These are phyloP conservation scores for Microbotryum scabiosae DNA, from an alignment of 1,284 basidiomycete genomes.

Conservation along the genomic window DNA sequence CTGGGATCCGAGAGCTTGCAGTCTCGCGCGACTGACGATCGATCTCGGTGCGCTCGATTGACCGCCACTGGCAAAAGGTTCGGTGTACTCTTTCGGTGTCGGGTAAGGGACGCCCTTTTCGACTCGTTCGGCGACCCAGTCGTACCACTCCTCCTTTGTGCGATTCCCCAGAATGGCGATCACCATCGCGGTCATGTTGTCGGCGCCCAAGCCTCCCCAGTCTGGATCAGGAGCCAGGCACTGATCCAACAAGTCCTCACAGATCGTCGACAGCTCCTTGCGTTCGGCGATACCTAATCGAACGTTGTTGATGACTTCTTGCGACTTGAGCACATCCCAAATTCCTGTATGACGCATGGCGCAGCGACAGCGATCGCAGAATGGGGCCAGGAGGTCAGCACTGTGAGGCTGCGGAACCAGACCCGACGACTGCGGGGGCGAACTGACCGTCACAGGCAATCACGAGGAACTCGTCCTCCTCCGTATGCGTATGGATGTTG, in stretches of 20 bases:
- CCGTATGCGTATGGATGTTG: conserved; percentile 64
- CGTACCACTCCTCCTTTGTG: conserved; percentile 85
- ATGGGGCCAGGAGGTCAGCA: neutral
- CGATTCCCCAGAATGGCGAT: conserved; percentile 79
- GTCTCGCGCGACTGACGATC: neutral
- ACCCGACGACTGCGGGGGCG: too few relatives aligned
- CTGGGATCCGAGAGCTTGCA: conserved; percentile 8
- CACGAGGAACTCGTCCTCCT: conserved; percentile 92
- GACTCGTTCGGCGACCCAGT: conserved; percentile 80
- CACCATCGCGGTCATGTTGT: conserved; percentile 97
- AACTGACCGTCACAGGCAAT: conserved; percentile 87
- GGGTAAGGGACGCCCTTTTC: conserved; percentile 60
- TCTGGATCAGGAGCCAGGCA: conserved; percentile 92
- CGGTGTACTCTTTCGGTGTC: conserved; percentile 60
- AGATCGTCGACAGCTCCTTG: conserved; percentile 68
- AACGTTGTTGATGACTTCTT: conserved; percentile 85
- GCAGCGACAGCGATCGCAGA: conserved; percentile 4
- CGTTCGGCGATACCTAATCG: conserved; percentile 74
- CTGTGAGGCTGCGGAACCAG: too few relatives aligned
- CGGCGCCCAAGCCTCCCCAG: conserved; percentile 90
- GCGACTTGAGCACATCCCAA: conserved; percentile 94
- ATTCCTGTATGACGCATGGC: conserved; percentile 56
- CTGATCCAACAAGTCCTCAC: conserved; percentile 82
- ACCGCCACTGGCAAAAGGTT: conserved; percentile 46
- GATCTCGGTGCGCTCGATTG: neutral